Percentiles rank a stretch among this genome's conserved stretches.
Evolutionary conservation across 352 stramenopile species (phyloP).

Genomic region (Saprolegnia diclina): DNA sequence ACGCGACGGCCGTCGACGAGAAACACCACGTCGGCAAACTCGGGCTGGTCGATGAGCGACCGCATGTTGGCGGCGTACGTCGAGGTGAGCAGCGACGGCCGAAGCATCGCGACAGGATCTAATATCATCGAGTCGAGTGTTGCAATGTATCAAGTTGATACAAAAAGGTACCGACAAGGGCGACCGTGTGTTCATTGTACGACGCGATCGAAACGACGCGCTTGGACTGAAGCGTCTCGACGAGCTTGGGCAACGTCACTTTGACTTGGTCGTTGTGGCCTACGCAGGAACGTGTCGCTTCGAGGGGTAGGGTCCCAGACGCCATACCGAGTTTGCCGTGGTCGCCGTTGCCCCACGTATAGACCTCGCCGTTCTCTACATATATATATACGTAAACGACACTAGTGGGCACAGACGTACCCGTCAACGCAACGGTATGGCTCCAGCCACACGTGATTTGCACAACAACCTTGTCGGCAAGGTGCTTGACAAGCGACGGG

Average conservation of each 20-base stretch:
- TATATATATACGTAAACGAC: not conserved
- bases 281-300: not conserved
- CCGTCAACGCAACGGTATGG: conserved; percentile 91
- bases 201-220: conserved; percentile 93
- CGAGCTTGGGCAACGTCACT: conserved; percentile 90
- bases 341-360: conserved; percentile 91
- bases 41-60: conserved; percentile 86
- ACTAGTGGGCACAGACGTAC: not conserved
- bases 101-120: conserved; percentile 70
- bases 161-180: conserved; percentile 61
- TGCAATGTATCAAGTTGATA: conserved; percentile 2
- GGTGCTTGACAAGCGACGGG: conserved; percentile 86
- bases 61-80: conserved; percentile 88
- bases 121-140: conserved; percentile 5
- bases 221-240: conserved; percentile 89
- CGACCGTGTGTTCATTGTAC: conserved; percentile 97
- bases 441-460: conserved; percentile 96
- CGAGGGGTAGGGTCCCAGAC: not conserved
- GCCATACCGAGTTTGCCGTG: conserved; percentile 81
- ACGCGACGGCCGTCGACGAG: conserved; percentile 78
- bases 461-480: conserved; percentile 85
- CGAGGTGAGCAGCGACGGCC: conserved; percentile 71
- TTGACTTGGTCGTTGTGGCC: conserved; percentile 92
- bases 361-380: conserved; percentile 84
- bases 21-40: conserved; percentile 87